phyloP scores from a whole-genome alignment of 2,329 filamentous ascomycete species.

The Furcasterigmium furcatum region DNA sequence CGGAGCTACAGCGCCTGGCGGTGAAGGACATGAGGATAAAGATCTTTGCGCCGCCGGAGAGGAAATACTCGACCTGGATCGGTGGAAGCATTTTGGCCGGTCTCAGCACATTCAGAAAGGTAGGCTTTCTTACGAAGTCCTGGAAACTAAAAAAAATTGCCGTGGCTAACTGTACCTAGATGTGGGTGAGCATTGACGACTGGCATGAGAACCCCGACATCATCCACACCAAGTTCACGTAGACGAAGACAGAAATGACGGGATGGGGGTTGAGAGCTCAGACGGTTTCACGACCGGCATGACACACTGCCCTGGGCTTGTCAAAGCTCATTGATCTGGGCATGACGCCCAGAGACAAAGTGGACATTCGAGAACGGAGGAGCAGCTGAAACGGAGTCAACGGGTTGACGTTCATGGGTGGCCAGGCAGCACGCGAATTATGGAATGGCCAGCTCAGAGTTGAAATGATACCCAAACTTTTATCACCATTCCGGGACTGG shows the following conservation, averaged over 20 bases:
- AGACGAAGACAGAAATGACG: not conserved
- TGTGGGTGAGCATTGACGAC: conserved; percentile 99
- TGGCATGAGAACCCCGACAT: conserved; percentile 99
- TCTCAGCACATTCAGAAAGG: conserved; percentile 97
- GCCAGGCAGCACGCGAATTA: conserved; percentile 7
- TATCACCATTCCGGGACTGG: conserved; percentile 14
- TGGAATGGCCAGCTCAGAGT: conserved; percentile 15
- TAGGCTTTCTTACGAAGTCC: conserved; percentile 33
- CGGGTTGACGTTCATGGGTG: conserved; percentile 6
- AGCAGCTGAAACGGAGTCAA: conserved; percentile 2
- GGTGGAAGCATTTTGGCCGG: conserved; percentile 96
- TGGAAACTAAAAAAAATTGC: too few relatives aligned
- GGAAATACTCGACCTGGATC: conserved; percentile 99
- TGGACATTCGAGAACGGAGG: not conserved
- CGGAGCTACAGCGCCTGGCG: conserved; percentile 88
- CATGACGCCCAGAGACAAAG: too few relatives aligned
- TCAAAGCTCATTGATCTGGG: too few relatives aligned
- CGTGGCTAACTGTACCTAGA: conserved; percentile 48
- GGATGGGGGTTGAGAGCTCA: too few relatives aligned
- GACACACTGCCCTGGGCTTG: too few relatives aligned
- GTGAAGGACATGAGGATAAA: conserved; percentile 99
- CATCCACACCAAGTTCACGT: conserved; percentile 97
- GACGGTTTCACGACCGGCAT: not conserved
- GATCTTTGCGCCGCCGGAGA: conserved; percentile 95
- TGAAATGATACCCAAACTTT: conserved; percentile 35